Conservation (phyloP, 768 basidiomycete species). For the Podaxis pistillaris region DNA sequence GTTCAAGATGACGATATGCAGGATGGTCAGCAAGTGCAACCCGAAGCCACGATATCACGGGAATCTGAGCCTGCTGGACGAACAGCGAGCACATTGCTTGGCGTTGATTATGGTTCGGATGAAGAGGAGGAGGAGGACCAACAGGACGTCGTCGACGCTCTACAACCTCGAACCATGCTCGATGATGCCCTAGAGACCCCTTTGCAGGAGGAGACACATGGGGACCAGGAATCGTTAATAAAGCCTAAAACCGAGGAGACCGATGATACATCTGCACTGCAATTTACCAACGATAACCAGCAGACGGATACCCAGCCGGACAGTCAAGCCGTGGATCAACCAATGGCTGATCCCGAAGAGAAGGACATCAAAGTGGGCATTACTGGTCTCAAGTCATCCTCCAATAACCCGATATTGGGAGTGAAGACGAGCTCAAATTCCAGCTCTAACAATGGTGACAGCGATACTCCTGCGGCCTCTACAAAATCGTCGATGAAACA, state of each 20-base stretch:
- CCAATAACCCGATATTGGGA: constrained; percentile 54
- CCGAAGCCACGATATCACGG: constrained; percentile 21
- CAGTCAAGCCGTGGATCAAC: neutral
- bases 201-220: constrained; percentile 23
- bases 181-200: constrained; percentile 54
- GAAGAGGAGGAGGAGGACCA: constrained; percentile 65
- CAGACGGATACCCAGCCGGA: constrained; percentile 1
- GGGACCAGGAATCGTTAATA: constrained; percentile 12
- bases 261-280: constrained; percentile 47
- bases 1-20: constrained; percentile 30
- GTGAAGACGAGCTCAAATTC: constrained; percentile 38
- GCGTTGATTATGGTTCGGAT: constrained; percentile 59
- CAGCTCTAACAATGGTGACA: constrained; percentile 33
- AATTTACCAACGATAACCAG: neutral
- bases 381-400: constrained; percentile 51
- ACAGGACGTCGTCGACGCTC: constrained; percentile 53
- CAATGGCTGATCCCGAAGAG: constrained; percentile 6
- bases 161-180: constrained; percentile 53
- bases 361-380: constrained; percentile 16
- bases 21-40: constrained; percentile 25
- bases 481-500: constrained; percentile 43
- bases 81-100: constrained; percentile 33
- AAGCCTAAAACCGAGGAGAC: constrained; percentile 46
- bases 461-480: constrained; percentile 27
- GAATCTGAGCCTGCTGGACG: constrained; percentile 16